Base-by-base conservation (phyloP, 352 stramenopile genomes). In the Phytophthora podocarpi region DNA sequence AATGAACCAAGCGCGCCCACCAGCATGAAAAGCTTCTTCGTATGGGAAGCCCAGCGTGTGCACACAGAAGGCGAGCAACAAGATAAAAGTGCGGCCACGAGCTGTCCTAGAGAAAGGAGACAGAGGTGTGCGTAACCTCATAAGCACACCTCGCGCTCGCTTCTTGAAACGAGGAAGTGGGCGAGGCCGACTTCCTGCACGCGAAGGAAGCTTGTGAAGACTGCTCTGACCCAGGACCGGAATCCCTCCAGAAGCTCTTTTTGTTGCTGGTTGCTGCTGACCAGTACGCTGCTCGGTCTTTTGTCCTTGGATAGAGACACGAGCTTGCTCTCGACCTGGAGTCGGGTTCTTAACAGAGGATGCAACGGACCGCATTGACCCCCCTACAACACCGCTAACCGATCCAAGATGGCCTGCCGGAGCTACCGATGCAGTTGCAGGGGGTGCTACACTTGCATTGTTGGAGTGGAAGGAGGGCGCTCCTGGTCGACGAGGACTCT, bases 41-140 rank as follows among this genome's bases (percentile, higher is more conserved):
- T 70, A 82, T 3, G 76, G 76, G 15, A 72, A 70, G 32, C 67
- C 70, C 10, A 75, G 43, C 15, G 69, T 54, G 31, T 77, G 56
- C 15, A 70, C 30, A 15, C 56, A 55, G 10, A 76, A 74, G 0
- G 66, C 37, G 3, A 60, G 0, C 9, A 73, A 12, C 26, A 82
- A 13, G 1, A 74, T 7, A 4, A 50, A 50, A 1, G 59, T 76
- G 3, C 76, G 69, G 6, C 66, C 18, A 5, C 55, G 61, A 3
- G 70, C 72, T 4, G 39, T 41, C 26, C 36, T 41, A 1, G 59
- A 66, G 28, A 55, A 74, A 7, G 66, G 72, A 12, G 47, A 72
- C 11, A 64, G 1, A 0, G 70, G 61, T 0, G 51, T 53, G 1
- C 18, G 23, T 1, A 72, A 16, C n/a, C 46, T 39, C 4, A 16